These are phyloP conservation scores for Sugiyamaella lignohabitans DNA, from an alignment of 805 yeast genomes.

Conservation along the genomic window DNA sequence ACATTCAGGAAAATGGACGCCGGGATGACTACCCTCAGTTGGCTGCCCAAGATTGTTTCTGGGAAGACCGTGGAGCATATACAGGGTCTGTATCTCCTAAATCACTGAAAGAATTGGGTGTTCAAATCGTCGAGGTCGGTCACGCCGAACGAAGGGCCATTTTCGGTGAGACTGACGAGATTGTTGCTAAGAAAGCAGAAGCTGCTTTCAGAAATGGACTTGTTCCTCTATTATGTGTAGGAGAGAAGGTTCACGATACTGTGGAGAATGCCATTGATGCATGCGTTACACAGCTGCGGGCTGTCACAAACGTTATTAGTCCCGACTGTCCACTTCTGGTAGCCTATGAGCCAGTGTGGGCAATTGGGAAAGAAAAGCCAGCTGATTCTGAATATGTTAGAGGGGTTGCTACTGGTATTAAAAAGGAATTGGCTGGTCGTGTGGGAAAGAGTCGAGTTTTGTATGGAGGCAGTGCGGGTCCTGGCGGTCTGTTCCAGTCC, in stretches of 20 bases:
- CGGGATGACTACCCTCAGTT: conserved; percentile 9
- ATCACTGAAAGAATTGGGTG: conserved; percentile 22
- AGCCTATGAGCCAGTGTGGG: conserved; percentile 32
- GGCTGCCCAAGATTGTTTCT: conserved; percentile 29
- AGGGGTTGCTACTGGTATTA: conserved; percentile 21
- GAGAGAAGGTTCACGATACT: conserved; percentile 17
- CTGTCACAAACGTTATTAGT: conserved; percentile 11
- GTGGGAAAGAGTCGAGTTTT: conserved; percentile 18
- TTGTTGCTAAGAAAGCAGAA: conserved; percentile 19
- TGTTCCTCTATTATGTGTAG: conserved; percentile 26
- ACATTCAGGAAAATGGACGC: neutral
- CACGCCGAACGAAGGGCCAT: conserved; percentile 28
- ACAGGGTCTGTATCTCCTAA: conserved; percentile 28
- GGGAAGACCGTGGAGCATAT: conserved; percentile 25
- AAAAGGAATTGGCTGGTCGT: conserved; percentile 10
- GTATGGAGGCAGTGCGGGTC: conserved; percentile 28
- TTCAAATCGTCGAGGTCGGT: conserved; percentile 25
- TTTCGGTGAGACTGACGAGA: conserved; percentile 25
- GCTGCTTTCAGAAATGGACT: conserved; percentile 21
- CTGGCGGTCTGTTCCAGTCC: conserved; percentile 20
- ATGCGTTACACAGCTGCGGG: conserved; percentile 17
- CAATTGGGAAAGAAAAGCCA: conserved; percentile 28
- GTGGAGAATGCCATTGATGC: conserved; percentile 17
- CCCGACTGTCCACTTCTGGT: conserved; percentile 15
- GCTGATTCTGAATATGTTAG: conserved; percentile 24